phyloP scores from a whole-genome alignment of 192 early-diverging fungal species.

The Backusella australiensis region DNA sequence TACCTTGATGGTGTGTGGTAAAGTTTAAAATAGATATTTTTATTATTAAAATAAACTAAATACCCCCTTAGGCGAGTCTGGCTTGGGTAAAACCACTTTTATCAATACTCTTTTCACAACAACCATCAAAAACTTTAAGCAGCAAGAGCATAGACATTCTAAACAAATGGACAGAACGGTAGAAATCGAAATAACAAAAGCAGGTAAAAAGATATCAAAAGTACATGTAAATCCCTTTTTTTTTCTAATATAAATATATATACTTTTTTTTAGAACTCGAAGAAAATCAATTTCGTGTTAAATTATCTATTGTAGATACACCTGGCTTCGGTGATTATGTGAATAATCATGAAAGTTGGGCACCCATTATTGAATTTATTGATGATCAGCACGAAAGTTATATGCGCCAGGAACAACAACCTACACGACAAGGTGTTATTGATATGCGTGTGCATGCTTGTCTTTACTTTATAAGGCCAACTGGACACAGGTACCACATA shows the following conservation, averaged over 20 bases:
- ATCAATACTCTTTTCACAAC: constrained; percentile 97
- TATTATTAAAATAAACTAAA: not conserved
- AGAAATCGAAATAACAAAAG: constrained; percentile 97
- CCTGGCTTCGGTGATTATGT: constrained; percentile 98
- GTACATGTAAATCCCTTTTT: too few relatives aligned
- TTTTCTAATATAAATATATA: too few relatives aligned
- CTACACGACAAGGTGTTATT: constrained; percentile 77
- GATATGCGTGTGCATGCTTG: constrained; percentile 95
- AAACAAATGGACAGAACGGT: constrained; percentile 96
- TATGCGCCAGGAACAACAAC: constrained; percentile 89
- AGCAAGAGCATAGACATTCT: constrained; percentile 63
- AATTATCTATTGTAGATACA: constrained; percentile 94
- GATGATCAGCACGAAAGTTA: constrained; percentile 93
- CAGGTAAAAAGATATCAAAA: constrained; percentile 52
- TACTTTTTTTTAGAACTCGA: constrained; percentile 73
- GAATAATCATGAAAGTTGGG: constrained; percentile 96
- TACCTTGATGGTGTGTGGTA: constrained; percentile 96
- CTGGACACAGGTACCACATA: constrained; percentile 74
- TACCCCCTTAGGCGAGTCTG: constrained; percentile 73
- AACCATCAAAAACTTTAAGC: constrained; percentile 46
- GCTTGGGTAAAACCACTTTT: constrained; percentile 94
- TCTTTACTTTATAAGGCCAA: constrained; percentile 97
- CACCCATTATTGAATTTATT: constrained; percentile 93
- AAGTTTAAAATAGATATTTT: constrained; percentile 23
- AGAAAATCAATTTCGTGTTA: constrained; percentile 92